Percentiles rank a stretch among this genome's conserved stretches.
Evolutionary conservation across 768 basidiomycete species (phyloP).

Genomic region (Pholiota molesta): DNA sequence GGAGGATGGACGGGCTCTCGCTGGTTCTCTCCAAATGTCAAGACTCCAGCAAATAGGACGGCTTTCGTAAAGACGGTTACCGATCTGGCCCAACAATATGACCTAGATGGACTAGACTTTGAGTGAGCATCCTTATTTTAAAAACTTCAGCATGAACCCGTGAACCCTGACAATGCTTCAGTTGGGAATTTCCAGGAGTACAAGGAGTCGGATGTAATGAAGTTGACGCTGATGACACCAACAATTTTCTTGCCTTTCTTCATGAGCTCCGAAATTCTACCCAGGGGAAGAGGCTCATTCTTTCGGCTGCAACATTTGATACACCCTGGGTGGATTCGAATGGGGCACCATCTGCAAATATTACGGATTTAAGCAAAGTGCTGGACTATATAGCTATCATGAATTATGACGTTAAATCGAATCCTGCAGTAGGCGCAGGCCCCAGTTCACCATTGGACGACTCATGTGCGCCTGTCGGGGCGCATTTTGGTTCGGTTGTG

Average conservation of each 20-base stretch:
- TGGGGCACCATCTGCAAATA: slow-evolving; percentile 60
- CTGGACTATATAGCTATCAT: slow-evolving; percentile 79
- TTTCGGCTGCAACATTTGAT: slow-evolving; percentile 73
- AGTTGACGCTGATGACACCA: slow-evolving; percentile 63
- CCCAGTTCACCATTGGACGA: slow-evolving; percentile 87
- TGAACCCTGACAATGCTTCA: slow-evolving; percentile 2
- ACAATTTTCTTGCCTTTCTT: slow-evolving; percentile 80
- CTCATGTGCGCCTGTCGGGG: slow-evolving; percentile 60
- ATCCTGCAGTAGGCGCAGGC: slow-evolving; percentile 59
- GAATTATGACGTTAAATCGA: slow-evolving; percentile 71
- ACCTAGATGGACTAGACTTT: slow-evolving; percentile 68
- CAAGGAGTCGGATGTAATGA: slow-evolving; percentile 74
- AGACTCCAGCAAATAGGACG: slow-evolving; percentile 54
- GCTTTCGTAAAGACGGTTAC: slow-evolving; percentile 59
- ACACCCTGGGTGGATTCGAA: slow-evolving; percentile 64
- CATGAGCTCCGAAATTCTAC: slow-evolving; percentile 63
- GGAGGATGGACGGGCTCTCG: slow-evolving; percentile 71
- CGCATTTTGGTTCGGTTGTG: slow-evolving; percentile 74
- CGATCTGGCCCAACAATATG: slow-evolving; percentile 48
- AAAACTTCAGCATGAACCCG: not conserved
- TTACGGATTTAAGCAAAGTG: slow-evolving; percentile 64
- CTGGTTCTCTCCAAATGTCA: slow-evolving; percentile 64
- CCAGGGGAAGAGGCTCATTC: slow-evolving; percentile 56
- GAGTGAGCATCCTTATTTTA: slow-evolving; percentile 47
- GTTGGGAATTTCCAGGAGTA: slow-evolving; percentile 85